Base-by-base conservation (phyloP, 1,284 basidiomycete species). In the Mrakiaceae sp. region DNA sequence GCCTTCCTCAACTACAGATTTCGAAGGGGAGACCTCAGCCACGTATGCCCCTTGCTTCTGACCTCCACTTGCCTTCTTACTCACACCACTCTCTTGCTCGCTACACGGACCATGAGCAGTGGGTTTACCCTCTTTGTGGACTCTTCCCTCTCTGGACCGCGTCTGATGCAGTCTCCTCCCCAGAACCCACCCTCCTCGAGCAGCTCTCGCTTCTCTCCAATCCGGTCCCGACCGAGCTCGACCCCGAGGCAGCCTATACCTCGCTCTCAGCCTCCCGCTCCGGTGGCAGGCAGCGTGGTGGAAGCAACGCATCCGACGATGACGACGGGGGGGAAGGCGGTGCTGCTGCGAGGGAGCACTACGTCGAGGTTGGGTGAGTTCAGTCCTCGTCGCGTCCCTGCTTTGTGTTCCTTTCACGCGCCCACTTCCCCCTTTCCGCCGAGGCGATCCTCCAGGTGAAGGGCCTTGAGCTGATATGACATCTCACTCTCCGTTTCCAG, bases 101-200 rank as follows among this genome's bases (percentile, higher is more conserved):
- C 27, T 27, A 27, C 27, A 27, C 27, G 27, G 27, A 27, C 27
- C 27, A 27, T 27, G 27, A 27, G 27, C 27, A 27, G 27, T 27
- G 27, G 27, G 27, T 27, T 27, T 27, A 27, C 27, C 27, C 27
- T 27, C 27, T 27, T 27, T 27, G 27, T 27, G 27, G 27, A 27
- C 27, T 27, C 27, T 27, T 27, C 27, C 27, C 27, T 27, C 27
- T 2, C 27, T 27, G 27, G 27, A 27, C 27, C 27, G 27, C 27
- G 27, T 27, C 27, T 27, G 27, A 27, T 27, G 27, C 27, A 27
- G 27, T 27, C 54, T 5, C 54, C 50, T 61, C 7, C 44, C 6
- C 54, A 66, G 64, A 66, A 62, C 59, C 60, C 10, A 61, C 64
- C 16, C 64, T 66, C 43, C 60, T 66, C 49, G 64, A 66, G 11